A percentile compares a stretch with the other conserved stretches of the same genome.
phyloP scores from a whole-genome alignment of 768 basidiomycete species.

The Serendipita indica region DNA sequence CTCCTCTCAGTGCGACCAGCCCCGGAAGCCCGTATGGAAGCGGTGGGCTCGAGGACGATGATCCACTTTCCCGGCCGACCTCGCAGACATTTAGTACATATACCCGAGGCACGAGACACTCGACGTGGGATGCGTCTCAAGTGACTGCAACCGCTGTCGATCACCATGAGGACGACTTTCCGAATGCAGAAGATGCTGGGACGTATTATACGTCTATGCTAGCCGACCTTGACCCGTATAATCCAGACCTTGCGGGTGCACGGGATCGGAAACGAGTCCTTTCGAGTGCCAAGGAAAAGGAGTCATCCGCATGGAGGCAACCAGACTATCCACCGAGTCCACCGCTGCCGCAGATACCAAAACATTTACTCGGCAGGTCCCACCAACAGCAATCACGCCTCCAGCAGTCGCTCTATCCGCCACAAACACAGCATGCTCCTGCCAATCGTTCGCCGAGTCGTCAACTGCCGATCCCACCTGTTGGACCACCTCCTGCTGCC shows the following conservation, averaged over 20 bases:
- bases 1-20: too few relatives aligned
- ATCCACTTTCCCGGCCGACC: neutral
- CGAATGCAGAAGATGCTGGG: neutral
- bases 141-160: conserved; percentile 1
- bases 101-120: neutral
- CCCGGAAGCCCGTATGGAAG: too few relatives aligned
- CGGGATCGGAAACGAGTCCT: neutral
- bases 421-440: neutral
- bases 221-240: neutral
- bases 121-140: neutral
- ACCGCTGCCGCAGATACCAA: neutral
- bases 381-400: neutral
- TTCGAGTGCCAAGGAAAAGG: neutral
- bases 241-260: neutral
- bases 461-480: neutral
- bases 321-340: neutral
- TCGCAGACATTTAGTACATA: conserved; percentile 8
- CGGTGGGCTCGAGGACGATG: neutral
- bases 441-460: neutral
- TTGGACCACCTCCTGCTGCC: neutral
- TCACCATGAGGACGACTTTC: conserved; percentile 3
- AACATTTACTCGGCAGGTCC: neutral
- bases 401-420: neutral
- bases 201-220: conserved; percentile 1
- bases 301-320: neutral